Base-by-base conservation (phyloP, 2,329 filamentous ascomycete species). In the Rhinocladiella mackenziei region DNA sequence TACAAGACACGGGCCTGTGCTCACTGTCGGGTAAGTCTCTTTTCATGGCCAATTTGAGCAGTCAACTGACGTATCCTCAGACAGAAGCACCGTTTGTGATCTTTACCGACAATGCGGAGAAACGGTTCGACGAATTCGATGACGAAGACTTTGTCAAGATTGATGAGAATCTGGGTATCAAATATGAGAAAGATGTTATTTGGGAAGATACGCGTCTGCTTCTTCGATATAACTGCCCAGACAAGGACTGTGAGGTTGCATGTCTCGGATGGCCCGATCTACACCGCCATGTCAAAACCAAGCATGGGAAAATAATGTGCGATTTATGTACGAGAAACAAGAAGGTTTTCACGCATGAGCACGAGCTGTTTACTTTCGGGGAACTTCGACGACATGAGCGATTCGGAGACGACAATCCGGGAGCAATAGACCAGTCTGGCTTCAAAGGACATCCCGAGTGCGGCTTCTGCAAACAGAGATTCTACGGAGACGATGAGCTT, bases 301-400 rank as follows among this genome's bases (percentile, higher is more conserved):
- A 77, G 45, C 92, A 98, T 69, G 76, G 83, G 53, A 94, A 91
- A 69, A 83, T 86, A 62, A 50, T 45, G 37, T 51, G 86, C 65
- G 88, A 95, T 64, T 74, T 95, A 8, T 96, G 89, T 66, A 86
- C 89, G 5, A 75, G 89, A 48, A 89, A 96, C 71, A 98, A 98
- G 69, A 96, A 95, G 62, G 89, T 96, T 23, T 98, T 98, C 58
- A 96, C 92, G 1, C 92, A 98, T 67, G 92, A 98, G 66, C 92
- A 98, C 62, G 87, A 94, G 52, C 75, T 98, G 1, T 97, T 96
- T 64, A 84, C 86, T 1, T 77, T 81, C 50, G 78, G 82, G 52
- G 87, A 91, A 56, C 73, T 97, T 37, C 81, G 86, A 56, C 85
- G 80, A 58, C 92, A 98, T 64, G 94, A 97, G 76, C 85, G 80